Evolutionary conservation across 2,329 filamentous ascomycete species (phyloP).

Genomic region (Penicillium vulpinum): DNA sequence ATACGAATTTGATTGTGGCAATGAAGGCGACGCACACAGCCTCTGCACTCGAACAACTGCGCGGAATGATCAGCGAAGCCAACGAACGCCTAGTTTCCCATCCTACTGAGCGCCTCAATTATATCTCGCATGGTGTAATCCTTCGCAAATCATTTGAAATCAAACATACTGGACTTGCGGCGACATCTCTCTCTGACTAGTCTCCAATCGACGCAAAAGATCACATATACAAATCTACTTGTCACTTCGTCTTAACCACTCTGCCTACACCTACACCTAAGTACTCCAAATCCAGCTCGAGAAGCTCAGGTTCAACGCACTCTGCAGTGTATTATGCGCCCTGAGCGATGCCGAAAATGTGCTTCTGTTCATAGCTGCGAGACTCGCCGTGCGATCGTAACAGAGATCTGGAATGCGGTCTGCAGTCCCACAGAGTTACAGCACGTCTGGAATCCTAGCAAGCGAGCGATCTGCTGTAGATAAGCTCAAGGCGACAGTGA

Average conservation of each 20-base stretch:
- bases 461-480: conserved; percentile 12
- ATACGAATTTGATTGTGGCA: conserved; percentile 63
- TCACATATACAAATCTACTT: conserved; percentile 3
- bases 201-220: conserved; percentile 45
- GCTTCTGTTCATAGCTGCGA: conserved; percentile 15
- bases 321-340: conserved; percentile 19
- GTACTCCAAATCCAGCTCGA: conserved; percentile 22
- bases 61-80: conserved; percentile 73
- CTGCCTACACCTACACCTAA: conserved; percentile 6
- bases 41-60: conserved; percentile 59
- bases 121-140: conserved; percentile 62
- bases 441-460: conserved; percentile 4
- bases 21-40: conserved; percentile 69
- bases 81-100: conserved; percentile 68
- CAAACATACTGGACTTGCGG: conserved; percentile 56
- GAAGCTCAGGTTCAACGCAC: conserved; percentile 21
- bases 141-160: conserved; percentile 48
- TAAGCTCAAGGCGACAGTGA: conserved; percentile 14
- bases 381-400: conserved; percentile 7
- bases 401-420: conserved; percentile 20
- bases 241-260: conserved; percentile 8
- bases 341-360: conserved; percentile 12
- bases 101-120: conserved; percentile 62
- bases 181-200: no score
- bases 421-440: conserved; percentile 12